Evolutionary conservation across 177 flowering plant genomes (phyloP), one percentile per base, ranked within the genome.

Genomic region (Telopea speciosissima): DNA sequence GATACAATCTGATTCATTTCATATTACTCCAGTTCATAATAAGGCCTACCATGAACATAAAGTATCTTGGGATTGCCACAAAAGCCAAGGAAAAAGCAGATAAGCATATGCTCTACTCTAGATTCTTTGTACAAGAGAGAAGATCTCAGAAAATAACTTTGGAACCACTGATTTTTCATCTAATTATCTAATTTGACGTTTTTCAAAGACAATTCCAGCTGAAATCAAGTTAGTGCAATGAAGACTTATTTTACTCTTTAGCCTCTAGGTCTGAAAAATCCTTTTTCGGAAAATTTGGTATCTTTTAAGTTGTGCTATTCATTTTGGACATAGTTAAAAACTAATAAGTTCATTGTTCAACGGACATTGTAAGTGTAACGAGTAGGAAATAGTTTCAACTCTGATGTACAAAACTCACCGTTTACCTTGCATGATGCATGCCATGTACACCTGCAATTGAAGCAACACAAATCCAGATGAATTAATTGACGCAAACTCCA

Each of bases 371-470:
- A 45, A 16, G 54, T 12, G 19, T 45, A 45, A 0, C 8, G 3
- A 45, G 54, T 16, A 45, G 54, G 19, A 45, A 16, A 45, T 45
- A 16, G 54, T 45, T 45, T 0, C 19, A 33, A 33, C 4, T 33
- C 40, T 45, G 19, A 12, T 12, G 17, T 45, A 45, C 16, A 16
- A 45, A 7, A 56, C 61, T 56, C 72, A 95, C 97, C 91, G 74
- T 28, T 85, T 86, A 36, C 91, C 96, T 21, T 87, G 88, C 81
- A 79, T 79, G 77, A 95, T 77, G 76, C 97, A 92, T 56, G 99
- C 97, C 99, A 95, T 95, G 81, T 90, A 87, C 21, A 95, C 96
- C 99, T 95, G 86, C 82, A 83, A 21, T 25, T 63, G 28, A 61
- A 65, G 40, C 45, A 60, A 23, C 13, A 40, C 21, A 54, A 62